Base-by-base conservation (phyloP, 768 basidiomycete genomes). In the Lactarius sanguifluus region DNA sequence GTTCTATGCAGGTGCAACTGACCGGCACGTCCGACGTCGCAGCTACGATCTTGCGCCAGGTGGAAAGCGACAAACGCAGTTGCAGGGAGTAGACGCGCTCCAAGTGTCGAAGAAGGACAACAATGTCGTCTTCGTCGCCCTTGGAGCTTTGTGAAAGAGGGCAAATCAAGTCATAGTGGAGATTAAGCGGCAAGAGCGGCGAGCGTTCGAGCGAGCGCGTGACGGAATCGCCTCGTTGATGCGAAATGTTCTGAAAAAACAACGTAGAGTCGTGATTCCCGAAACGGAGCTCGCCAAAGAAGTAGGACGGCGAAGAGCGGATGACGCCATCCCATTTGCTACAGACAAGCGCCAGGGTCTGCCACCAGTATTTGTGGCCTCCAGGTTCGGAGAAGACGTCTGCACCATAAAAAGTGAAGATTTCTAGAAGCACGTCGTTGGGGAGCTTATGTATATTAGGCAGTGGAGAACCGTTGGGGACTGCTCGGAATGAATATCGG, bases 1-100 rank as follows among this genome's bases (percentile, higher is more conserved):
- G 23, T 41, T 62, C 61, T n/a, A 62, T 25, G 13, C 52, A 38
- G 13, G 52, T 38, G 34, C 61, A 62, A 40, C 61, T 62, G 34
- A 41, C 12, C 6, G 52, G 47, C 16, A 32, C 18, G 52, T 20
- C 34, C 13, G 36, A 54, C 23, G 34, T 40, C 23, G 38, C 10
- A 12, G 34, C 52, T 18, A 25, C 52, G 9, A 62, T 41, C 9
- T 38, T 18, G 18, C 23, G 50, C 50, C 47, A 55, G 36, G 61
- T 62, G 5, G 61, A 62, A 20, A 41, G 61, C 20, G 61, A 36
- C 20, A 50, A 16, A 25, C 38, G 36, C 18, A 62, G n/a, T 15
- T 3, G 8, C 10, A 62, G n/a, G 36, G 1, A 20, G 34, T n/a
- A 40, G 12, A 62, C 16, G 38, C 61, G 61, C 25, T 52, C 50